phyloP scores from a whole-genome alignment of 768 basidiomycete species.

The Cyclocybe aegerita region DNA sequence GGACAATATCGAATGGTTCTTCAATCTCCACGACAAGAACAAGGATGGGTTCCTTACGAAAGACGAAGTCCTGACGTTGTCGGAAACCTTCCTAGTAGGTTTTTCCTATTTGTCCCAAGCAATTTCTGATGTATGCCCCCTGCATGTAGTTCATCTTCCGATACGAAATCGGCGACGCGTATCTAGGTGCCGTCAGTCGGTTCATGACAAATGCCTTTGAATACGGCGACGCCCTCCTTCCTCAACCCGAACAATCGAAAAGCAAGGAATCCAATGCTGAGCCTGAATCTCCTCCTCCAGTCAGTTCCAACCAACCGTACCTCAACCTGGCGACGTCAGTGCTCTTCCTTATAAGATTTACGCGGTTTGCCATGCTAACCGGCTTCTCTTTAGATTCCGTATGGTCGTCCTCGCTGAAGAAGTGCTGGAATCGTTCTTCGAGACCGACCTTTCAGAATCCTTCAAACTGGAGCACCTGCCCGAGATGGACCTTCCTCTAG shows the following conservation, averaged over 20 bases:
- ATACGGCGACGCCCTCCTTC: slow-evolving; percentile 91
- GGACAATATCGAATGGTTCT: slow-evolving; percentile 99
- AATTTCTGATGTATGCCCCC: slow-evolving; percentile 6
- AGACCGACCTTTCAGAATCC: slow-evolving; percentile 84
- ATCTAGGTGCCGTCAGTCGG: slow-evolving; percentile 92
- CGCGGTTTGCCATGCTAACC: slow-evolving; percentile 4
- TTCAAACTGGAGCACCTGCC: slow-evolving; percentile 77
- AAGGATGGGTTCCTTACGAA: slow-evolving; percentile 95
- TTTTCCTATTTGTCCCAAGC: neutral
- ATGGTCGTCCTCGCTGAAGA: slow-evolving; percentile 99
- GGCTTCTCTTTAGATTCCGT: slow-evolving; percentile 66
- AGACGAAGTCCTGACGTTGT: slow-evolving; percentile 93
- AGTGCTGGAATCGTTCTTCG: slow-evolving; percentile 95
- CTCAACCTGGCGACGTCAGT: slow-evolving; percentile 85
- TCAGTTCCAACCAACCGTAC: slow-evolving; percentile 84
- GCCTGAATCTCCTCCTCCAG: slow-evolving; percentile 40
- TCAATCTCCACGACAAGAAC: slow-evolving; percentile 93
- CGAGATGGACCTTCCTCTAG: slow-evolving; percentile 62
- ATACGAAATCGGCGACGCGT: slow-evolving; percentile 94
- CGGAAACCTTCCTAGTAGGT: slow-evolving; percentile 88
- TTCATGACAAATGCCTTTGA: slow-evolving; percentile 99
- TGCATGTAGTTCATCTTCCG: slow-evolving; percentile 89
- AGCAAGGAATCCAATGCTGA: slow-evolving; percentile 21
- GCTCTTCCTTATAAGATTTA: neutral
- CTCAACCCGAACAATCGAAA: slow-evolving; percentile 31